Evolutionary conservation across 495 filamentous ascomycete genomes (phyloP), one percentile per base, ranked within the genome.

Genomic region (Hypomontagnella monticulosa): DNA sequence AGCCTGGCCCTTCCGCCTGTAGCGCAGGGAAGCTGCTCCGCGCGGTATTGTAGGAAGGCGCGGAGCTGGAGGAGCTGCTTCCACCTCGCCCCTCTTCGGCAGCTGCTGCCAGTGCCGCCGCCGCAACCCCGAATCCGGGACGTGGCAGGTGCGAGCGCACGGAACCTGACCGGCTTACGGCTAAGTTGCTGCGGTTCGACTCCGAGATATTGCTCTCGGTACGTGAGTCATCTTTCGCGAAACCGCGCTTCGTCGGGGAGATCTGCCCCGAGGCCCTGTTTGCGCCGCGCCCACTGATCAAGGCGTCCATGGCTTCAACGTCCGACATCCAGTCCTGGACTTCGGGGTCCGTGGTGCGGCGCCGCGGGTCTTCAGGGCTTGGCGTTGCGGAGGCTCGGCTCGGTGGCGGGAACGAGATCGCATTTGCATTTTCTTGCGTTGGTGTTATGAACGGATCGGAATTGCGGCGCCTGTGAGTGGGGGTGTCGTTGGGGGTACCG

Each of bases 21-120:
- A 88, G 79, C 14, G 83, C 80, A 1, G 80, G 78, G 59, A 91
- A 85, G 15, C 81, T 83, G 12, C 86, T 86, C 14, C 82, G 81
- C 5, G 89, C 90, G 0, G 91, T 92, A 36, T 82, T 86, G 71
- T 88, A 93, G 47, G 84, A 89, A 19, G 86, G 86, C n/a, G 84
- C 72, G 11, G 71, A 73, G 71, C 61, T 72, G 32, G 74, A 75
- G 47, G 76, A 74, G 49, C 75, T 75, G 20, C 73, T 74, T 0
- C 71, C 66, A 57, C 74, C 70, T 51, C 75, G 71, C 6, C 50
- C 66, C 16, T 61, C 74, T 4, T 63, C 69, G 15, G 49, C 50
- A 11, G 71, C 70, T 6, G 49, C 57, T 9, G 64, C 66, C 4
- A 55, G 43, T 4, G 73, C 67, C 12, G 63, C 65, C 4, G 61